phyloP scores from a whole-genome alignment of 768 basidiomycete species.

The Phanerochaete sordida region DNA sequence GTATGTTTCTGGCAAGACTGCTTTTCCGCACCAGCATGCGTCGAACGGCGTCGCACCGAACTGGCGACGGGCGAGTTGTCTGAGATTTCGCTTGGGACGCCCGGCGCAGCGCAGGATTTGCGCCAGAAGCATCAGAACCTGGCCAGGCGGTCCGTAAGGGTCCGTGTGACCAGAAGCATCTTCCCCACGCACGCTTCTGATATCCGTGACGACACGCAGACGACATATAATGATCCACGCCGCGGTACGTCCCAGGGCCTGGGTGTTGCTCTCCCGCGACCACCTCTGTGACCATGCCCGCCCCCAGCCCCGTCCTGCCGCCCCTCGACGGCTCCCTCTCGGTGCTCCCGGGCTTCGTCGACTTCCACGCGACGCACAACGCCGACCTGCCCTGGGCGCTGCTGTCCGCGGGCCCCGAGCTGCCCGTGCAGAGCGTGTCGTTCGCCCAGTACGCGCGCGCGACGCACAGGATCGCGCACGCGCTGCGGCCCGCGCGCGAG shows the following conservation, averaged over 20 bases:
- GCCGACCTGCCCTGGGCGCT: neutral
- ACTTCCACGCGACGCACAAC: conserved; percentile 10
- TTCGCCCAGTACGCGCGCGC: conserved; percentile 2
- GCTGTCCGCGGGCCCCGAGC: neutral
- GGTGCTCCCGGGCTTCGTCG: conserved; percentile 4
- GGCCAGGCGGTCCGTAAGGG: neutral
- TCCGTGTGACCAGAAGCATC: neutral
- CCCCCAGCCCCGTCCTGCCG: neutral
- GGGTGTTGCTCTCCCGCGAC: neutral
- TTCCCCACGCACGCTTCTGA: neutral
- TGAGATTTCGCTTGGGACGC: neutral
- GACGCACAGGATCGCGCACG: conserved; percentile 3
- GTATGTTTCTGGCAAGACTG: neutral
- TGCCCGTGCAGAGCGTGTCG: neutral
- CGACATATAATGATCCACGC: neutral
- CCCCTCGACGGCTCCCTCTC: conserved; percentile 7
- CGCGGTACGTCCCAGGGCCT: neutral
- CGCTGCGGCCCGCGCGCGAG: neutral
- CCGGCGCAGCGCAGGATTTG: neutral
- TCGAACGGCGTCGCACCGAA: neutral
- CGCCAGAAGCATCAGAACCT: neutral
- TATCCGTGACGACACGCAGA: neutral
- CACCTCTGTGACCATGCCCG: neutral
- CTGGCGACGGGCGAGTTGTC: neutral
- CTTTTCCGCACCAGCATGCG: neutral